phyloP scores from a whole-genome alignment of 202 grass and related monocot genomes.

The Setaria italica region DNA sequence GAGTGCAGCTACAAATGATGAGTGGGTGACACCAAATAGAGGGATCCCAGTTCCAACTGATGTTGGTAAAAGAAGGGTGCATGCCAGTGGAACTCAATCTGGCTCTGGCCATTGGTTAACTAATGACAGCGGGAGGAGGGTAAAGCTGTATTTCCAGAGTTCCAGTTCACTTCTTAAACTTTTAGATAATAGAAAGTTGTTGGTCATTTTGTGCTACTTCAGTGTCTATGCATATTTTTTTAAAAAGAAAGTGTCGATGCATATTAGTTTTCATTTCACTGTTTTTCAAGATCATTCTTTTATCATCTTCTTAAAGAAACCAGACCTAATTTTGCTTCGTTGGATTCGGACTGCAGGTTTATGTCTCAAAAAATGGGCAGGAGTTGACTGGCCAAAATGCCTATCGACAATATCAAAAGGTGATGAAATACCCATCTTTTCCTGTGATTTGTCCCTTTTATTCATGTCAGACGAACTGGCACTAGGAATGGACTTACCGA shows the following conservation, averaged over 20 bases:
- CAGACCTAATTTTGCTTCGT: constrained; percentile 28
- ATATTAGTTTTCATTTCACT: not conserved
- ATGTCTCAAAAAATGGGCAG: constrained; percentile 84
- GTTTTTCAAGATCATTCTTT: constrained; percentile 21
- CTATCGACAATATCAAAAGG: constrained; percentile 76
- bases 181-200: constrained; percentile 1
- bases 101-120: constrained; percentile 94
- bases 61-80: constrained; percentile 74
- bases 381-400: constrained; percentile 70
- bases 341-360: constrained; percentile 67
- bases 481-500: not conserved
- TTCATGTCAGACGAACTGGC: not conserved
- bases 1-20: constrained; percentile 38
- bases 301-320: not conserved
- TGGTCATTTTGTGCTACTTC: constrained; percentile 14
- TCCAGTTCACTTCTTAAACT: not conserved
- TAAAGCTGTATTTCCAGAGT: constrained; percentile 30
- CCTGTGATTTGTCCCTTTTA: constrained; percentile 19
- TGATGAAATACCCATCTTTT: constrained; percentile 32
- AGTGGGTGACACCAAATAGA: constrained; percentile 50
- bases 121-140: constrained; percentile 70
- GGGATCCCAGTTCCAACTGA: constrained; percentile 56
- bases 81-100: constrained; percentile 56
- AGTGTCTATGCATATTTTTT: not conserved
- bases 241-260: not conserved